Base-by-base conservation (phyloP, 495 filamentous ascomycete species). In the Neurospora sp. region DNA sequence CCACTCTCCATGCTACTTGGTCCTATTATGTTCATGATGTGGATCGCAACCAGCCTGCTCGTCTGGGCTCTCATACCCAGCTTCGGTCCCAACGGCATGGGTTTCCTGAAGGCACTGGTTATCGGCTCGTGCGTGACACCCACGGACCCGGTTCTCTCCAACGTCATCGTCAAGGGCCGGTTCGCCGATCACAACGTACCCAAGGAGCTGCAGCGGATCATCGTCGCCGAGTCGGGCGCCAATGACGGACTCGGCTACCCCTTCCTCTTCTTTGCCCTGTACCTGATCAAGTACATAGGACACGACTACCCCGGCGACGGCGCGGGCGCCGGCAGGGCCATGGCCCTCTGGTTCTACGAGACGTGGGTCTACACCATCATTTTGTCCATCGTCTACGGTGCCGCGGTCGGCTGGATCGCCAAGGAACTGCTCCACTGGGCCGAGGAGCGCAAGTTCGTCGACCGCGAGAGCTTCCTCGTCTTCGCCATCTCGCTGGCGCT, bases 241-340 rank as follows among this genome's bases (percentile, higher is more conserved):
- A 97, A 97, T 79, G 94, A 97, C 80, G 94, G 94, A 0, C 86
- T 98, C n/a, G 94, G 94, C 0, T 96, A 96, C 76, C 94, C 94
- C 0, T 97, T 96, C 76, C 83, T 97, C 31, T 97, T 94, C 83
- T 85, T 97, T 69, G 89, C 91, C 3, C 83, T 98, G 68, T 97
- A 94, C 79, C 78, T 97, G 42, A 88, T 96, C 76, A 91, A 94
- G 81, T 95, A 92, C 76, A 85, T 83, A 4, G 88, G 88, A 3
- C 85, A 85, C 70, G 91, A 90, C 2, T 82, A 79, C 1, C 79
- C 68, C 20, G 72, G 73, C 9, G 79, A 79, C 71, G 1, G 81
- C 78, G 76, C 88, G 10, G 91, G 92, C 22, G 90, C 88, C 9
- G 84, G 87, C 16, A 87, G 86, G 73, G 94, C 93, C 5, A 91